Percentiles rank a stretch among this genome's conserved stretches.
Evolutionary conservation across 2,329 filamentous ascomycete genomes (phyloP).

Genomic region (Trichoderma gracile): DNA sequence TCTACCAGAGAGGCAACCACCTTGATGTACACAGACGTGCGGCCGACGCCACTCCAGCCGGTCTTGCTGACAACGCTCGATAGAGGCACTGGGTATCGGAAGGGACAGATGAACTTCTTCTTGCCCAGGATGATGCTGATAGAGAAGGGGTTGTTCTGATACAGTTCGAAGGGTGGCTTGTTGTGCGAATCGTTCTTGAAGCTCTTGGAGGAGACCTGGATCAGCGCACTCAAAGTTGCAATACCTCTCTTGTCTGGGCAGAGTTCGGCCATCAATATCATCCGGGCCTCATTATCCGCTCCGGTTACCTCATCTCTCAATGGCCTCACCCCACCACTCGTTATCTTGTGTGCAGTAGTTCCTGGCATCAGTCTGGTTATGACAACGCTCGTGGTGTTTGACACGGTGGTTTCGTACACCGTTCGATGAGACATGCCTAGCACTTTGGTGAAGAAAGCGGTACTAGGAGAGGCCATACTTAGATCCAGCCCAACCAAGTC

Average conservation of each 20-base stretch:
- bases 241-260: slow-evolving; percentile 36
- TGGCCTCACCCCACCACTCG: slow-evolving; percentile 31
- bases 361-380: slow-evolving; percentile 43
- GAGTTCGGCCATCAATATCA: slow-evolving; percentile 37
- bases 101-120: slow-evolving; percentile 34
- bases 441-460: slow-evolving; percentile 30
- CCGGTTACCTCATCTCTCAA: slow-evolving; percentile 30
- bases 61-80: slow-evolving; percentile 39
- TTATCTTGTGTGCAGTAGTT: slow-evolving; percentile 34
- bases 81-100: slow-evolving; percentile 47
- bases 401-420: slow-evolving; percentile 39
- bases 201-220: slow-evolving; percentile 41
- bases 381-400: slow-evolving; percentile 37
- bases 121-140: slow-evolving; percentile 46
- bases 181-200: slow-evolving; percentile 43
- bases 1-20: slow-evolving; percentile 41
- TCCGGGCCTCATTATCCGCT: slow-evolving; percentile 29
- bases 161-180: slow-evolving; percentile 41
- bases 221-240: slow-evolving; percentile 42
- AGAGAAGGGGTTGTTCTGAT: slow-evolving; percentile 43
- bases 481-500: slow-evolving; percentile 39
- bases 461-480: slow-evolving; percentile 32
- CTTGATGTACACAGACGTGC: slow-evolving; percentile 48
- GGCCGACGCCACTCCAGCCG: slow-evolving; percentile 48
- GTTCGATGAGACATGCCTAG: slow-evolving; percentile 34